A percentile compares a stretch with the other conserved stretches of the same genome.
phyloP scores from a whole-genome alignment of 2,329 filamentous ascomycete species.

The Phyllachora maydis region DNA sequence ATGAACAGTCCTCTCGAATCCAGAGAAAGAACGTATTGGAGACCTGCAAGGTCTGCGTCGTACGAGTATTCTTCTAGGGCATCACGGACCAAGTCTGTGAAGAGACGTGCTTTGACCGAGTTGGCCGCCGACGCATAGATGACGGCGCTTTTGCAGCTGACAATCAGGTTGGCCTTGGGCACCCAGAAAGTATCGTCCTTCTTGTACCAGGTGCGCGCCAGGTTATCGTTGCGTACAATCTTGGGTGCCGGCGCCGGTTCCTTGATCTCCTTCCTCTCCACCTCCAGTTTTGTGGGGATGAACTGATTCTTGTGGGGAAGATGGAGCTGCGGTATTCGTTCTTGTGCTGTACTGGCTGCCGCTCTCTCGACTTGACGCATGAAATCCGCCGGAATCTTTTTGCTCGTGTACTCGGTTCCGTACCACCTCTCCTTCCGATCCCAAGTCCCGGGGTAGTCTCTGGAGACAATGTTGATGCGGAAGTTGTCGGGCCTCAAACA shows the following conservation, averaged over 20 bases:
- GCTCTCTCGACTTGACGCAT: slow-evolving; percentile 49
- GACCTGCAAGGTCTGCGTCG: slow-evolving; percentile 78
- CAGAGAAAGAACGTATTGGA: slow-evolving; percentile 62
- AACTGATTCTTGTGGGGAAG: slow-evolving; percentile 91
- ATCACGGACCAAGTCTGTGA: slow-evolving; percentile 71
- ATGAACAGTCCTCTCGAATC: slow-evolving; percentile 57
- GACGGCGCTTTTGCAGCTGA: slow-evolving; percentile 61
- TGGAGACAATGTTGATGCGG: slow-evolving; percentile 62
- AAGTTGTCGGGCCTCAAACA: slow-evolving; percentile 78
- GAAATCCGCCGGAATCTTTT: slow-evolving; percentile 60
- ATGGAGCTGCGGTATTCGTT: slow-evolving; percentile 52
- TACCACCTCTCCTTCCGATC: slow-evolving; percentile 92
- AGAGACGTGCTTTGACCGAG: slow-evolving; percentile 58
- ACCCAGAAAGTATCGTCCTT: slow-evolving; percentile 99
- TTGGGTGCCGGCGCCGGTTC: slow-evolving; percentile 55
- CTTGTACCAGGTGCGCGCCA: slow-evolving; percentile 83
- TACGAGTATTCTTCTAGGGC: slow-evolving; percentile 86
- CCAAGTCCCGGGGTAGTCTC: slow-evolving; percentile 69
- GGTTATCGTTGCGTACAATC: slow-evolving; percentile 66
- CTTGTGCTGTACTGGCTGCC: slow-evolving; percentile 29
- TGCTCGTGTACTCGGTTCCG: slow-evolving; percentile 76
- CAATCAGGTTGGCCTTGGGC: slow-evolving; percentile 72
- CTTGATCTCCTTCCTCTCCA: slow-evolving; percentile 81
- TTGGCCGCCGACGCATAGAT: slow-evolving; percentile 64
- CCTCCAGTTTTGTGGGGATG: slow-evolving; percentile 78